Evolutionary conservation across 2,329 filamentous ascomycete genomes (phyloP), one percentile per base, ranked within the genome.

Genomic region (Talaromyces sp.): DNA sequence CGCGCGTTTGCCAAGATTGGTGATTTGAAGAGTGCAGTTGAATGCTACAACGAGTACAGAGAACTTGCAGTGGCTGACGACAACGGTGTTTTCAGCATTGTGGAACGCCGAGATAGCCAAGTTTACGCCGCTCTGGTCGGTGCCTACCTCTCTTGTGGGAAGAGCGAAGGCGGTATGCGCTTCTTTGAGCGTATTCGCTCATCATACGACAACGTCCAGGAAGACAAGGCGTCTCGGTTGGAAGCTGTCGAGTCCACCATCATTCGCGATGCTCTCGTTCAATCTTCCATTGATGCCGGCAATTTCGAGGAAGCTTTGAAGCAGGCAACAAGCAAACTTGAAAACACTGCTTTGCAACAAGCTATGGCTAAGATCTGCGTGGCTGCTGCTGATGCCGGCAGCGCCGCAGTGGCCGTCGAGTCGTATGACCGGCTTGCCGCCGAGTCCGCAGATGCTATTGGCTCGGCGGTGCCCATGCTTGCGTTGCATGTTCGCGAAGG

Each of bases 21-120:
- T 59, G 93, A 98, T 74, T 81, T 98, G 52, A 84, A 88, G 71
- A 96, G 91, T 70, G 95, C 93, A 22, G 91, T 98, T 7, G 93
- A 97, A 76, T 93, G 92, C 78, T 99, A 97, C 80, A 94, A 96
- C 69, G 92, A 97, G 78, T 98, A 98, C 83, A 92, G 92, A 73
- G 86, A 87, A 54, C 83, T 97, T 48, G 93, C 94, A n/a, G 87
- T 98, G 61, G 88, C 90, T 45, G 86, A 95, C 74, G 91, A 97
- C 76, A 87, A 85, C 45, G 93, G 93, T 65, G 82, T 87, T 66
- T 82, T 88, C 56, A 85, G 85, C 19, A 81, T 93, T 10, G 83
- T 89, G 56, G 84, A 90, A 68, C 88, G 93, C 60, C 84, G 91
- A 57, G 94, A 98, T 74, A 87, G 89, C 33, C 85, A 92, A 69